Base-by-base conservation (phyloP, 2,329 filamentous ascomycete genomes). In the Venturia effusa region DNA sequence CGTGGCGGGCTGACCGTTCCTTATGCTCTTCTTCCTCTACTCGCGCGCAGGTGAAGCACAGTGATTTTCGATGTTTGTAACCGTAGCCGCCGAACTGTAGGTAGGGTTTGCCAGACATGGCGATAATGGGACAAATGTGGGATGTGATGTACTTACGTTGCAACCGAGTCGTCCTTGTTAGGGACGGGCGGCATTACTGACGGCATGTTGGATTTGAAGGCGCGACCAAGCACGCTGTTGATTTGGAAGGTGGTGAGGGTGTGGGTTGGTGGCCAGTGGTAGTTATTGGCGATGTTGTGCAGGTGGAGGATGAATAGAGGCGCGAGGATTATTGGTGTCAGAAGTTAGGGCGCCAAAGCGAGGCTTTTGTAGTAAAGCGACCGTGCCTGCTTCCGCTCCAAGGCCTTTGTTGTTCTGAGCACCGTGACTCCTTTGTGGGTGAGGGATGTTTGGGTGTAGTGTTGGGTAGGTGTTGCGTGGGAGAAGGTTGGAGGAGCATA, bases 141-240 rank as follows among this genome's bases (percentile, higher is more conserved):
- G n/a, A 40, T 17, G 34, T 27, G 37, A 7, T 34, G 37, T 61
- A 57, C 51, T 57, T 57, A 57, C 51, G 51, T 57, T 32, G 51
- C 51, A 34, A n/a, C 51, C 15, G 51, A 57, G 30, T 84, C 82
- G 72, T 84, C 82, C 75, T 81, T 83, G 68, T 79, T 78, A 65
- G 80, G 80, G 62, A 81, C 75, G 64, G 74, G 74, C 10, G 74
- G 74, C 74, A 76, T 76, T n/a, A 55, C 40, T 15, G 64, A 61
- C 41, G 67, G 67, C 64, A 67, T 67, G 15, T 30, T 63, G 61
- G 41, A 22, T 11, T 30, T 3, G 24, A 10, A 51, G 24, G n/a
- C 61, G 41, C 45, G 40, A 15, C 40, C 24, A 37, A 32, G 61
- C 61, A 51, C 41, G 45, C 61, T 45, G 45, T 40, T 45, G 40